phyloP scores from a whole-genome alignment of 805 yeast genomes.

The Isabelozyma rhagii region DNA sequence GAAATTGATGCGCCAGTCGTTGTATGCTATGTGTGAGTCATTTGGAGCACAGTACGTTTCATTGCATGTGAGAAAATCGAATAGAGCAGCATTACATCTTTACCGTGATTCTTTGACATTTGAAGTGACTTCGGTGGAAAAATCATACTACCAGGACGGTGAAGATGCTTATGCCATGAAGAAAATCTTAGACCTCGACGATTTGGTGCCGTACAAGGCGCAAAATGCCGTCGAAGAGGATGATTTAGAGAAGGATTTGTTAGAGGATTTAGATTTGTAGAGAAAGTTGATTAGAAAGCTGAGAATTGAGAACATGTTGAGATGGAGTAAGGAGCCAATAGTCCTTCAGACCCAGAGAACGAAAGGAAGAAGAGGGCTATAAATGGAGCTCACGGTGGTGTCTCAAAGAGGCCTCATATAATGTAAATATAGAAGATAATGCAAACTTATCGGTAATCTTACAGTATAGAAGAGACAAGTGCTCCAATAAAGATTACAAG shows the following conservation, averaged over 20 bases:
- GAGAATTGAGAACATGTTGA: not conserved
- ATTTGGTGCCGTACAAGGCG: conserved; percentile 55
- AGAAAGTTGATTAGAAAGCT: not conserved
- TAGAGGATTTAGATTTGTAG: conserved; percentile 14
- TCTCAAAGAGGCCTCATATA: no score
- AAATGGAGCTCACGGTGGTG: no score
- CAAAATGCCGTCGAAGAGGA: conserved; percentile 51
- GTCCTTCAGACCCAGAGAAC: no score
- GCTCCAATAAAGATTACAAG: not conserved
- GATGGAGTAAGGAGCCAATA: not conserved
- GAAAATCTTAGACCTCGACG: conserved; percentile 59
- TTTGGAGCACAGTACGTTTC: conserved; percentile 82
- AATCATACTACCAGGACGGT: conserved; percentile 91
- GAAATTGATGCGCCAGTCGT: conserved; percentile 79
- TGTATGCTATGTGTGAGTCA: conserved; percentile 76
- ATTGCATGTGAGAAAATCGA: conserved; percentile 89
- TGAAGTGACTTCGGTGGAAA: conserved; percentile 78
- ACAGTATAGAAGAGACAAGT: not conserved
- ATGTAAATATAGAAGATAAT: not conserved
- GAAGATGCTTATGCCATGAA: conserved; percentile 98
- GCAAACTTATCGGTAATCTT: not conserved
- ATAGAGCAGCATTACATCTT: conserved; percentile 89
- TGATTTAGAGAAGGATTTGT: conserved; percentile 44
- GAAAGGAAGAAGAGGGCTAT: no score
- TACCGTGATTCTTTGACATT: conserved; percentile 83